Percentiles rank a stretch among this genome's conserved stretches.
Evolutionary conservation across 495 filamentous ascomycete genomes (phyloP).

Genomic region (Echria macrotheca): DNA sequence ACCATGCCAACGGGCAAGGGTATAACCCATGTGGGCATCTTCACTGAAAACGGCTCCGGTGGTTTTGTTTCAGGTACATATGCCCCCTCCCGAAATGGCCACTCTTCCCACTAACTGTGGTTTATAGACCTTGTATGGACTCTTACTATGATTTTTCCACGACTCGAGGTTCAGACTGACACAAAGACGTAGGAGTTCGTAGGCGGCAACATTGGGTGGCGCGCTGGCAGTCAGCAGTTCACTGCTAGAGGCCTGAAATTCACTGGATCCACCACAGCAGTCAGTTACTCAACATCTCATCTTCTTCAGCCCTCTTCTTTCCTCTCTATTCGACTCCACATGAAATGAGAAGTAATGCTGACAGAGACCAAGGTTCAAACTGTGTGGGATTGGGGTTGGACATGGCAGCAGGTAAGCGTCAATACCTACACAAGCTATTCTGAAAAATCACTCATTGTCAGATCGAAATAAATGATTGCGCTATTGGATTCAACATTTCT

Average conservation of each 20-base stretch:
- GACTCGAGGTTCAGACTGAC: neutral
- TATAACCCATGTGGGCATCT: slow-evolving; percentile 56
- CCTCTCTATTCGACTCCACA: neutral
- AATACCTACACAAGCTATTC: neutral
- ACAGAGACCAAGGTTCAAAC: neutral
- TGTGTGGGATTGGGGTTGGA: slow-evolving; percentile 45
- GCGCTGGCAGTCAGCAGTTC: neutral
- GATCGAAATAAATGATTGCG: slow-evolving; percentile 11
- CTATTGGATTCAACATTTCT: slow-evolving; percentile 21
- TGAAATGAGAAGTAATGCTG: neutral
- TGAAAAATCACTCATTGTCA: too few species aligned
- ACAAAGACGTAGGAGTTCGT: neutral
- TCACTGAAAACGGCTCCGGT: slow-evolving; percentile 64
- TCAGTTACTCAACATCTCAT: neutral
- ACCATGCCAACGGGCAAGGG: neutral
- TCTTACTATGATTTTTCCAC: too few species aligned
- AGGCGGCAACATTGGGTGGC: slow-evolving; percentile 1
- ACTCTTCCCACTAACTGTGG: neutral
- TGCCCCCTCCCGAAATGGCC: neutral
- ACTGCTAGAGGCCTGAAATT: neutral
- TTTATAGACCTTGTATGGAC: too few species aligned
- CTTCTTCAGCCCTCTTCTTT: too few species aligned
- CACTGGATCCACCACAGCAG: neutral
- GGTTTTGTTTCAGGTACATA: slow-evolving; percentile 35
- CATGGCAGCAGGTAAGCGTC: slow-evolving; percentile 27